Base-by-base conservation (phyloP, 345 rosid species). In the Zanthoxylum bungeanum region DNA sequence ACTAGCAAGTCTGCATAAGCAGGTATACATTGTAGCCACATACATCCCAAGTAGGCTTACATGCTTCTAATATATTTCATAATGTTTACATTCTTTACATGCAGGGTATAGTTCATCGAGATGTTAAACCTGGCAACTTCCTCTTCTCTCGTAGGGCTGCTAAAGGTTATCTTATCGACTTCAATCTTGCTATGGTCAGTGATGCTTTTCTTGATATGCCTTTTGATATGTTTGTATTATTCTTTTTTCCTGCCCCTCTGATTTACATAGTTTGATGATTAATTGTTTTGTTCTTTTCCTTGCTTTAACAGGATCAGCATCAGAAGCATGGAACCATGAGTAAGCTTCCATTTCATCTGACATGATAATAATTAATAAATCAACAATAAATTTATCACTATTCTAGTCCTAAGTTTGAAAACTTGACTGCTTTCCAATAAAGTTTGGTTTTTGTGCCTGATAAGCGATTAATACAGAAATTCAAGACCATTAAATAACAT, bases 41-140 rank as follows among this genome's bases (percentile, higher is more conserved):
- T 42, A 51, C 28, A 31, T 60, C 19, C 57, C 11, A 39, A 34
- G 16, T n/a, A 22, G 60, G 31, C 30, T 34, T 46, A 30, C 66
- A 36, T 40, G 55, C n/a, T 64, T 40, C 28, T 62, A 28, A 31
- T 39, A 34, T 46, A 39, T 39, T 50, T 24, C 51, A 46, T 60
- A 60, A 49, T 56, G 58, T n/a, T 44, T 31, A 36, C 37, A 34
- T 49, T 37, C 3, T 79, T 74, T 39, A 64, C 63, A 37, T 68
- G 57, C 82, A 95, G 99, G 96, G 94, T 64, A 68, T 87, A 79
- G 94, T 89, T 81, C 99, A 95, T 31, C 91, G 96, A 77, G 99
- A 95, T 85, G 94, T 95, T 47, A 95, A 95, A 70, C 99, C 99
- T 64, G 99, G 97, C 62, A 92, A 95, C 82, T 95, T 95, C 79